phyloP scores from a whole-genome alignment of 2,329 filamentous ascomycete genomes.

The Penicillium sp. region DNA sequence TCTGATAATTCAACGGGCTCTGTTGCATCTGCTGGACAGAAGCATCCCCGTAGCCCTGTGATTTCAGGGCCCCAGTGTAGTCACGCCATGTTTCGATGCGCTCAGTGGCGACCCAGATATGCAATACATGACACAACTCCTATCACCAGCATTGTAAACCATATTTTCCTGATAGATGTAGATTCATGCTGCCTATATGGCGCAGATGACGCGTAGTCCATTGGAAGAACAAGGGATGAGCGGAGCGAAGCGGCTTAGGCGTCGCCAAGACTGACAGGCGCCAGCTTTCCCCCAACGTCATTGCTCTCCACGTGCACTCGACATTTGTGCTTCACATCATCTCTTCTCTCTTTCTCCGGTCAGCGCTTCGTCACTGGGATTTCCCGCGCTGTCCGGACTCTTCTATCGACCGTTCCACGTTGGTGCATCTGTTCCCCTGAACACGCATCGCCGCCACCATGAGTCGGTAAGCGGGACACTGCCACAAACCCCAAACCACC shows the following conservation, averaged over 20 bases:
- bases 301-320: slow-evolving; percentile 25
- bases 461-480: slow-evolving; percentile 53
- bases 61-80: neutral
- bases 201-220: neutral
- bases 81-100: neutral
- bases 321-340: slow-evolving; percentile 7
- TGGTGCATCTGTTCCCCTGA: slow-evolving; percentile 23
- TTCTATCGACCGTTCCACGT: slow-evolving; percentile 20
- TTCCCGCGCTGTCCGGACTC: slow-evolving; percentile 22
- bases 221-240: slow-evolving; percentile 7
- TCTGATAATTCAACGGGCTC: neutral
- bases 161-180: neutral
- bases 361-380: slow-evolving; percentile 9
- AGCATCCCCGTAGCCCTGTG: neutral
- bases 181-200: neutral
- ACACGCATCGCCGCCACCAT: slow-evolving; percentile 53
- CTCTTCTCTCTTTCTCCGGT: slow-evolving; percentile 6
- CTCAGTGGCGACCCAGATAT: neutral
- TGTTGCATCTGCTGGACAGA: slow-evolving; percentile 1
- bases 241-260: slow-evolving; percentile 24
- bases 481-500: neutral
- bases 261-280: slow-evolving; percentile 37
- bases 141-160: neutral
- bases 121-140: neutral
- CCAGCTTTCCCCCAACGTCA: slow-evolving; percentile 38